Evolutionary conservation across 2,329 filamentous ascomycete genomes (phyloP), one percentile per base, ranked within the genome.

Genomic region (Metarhizium brunneum): DNA sequence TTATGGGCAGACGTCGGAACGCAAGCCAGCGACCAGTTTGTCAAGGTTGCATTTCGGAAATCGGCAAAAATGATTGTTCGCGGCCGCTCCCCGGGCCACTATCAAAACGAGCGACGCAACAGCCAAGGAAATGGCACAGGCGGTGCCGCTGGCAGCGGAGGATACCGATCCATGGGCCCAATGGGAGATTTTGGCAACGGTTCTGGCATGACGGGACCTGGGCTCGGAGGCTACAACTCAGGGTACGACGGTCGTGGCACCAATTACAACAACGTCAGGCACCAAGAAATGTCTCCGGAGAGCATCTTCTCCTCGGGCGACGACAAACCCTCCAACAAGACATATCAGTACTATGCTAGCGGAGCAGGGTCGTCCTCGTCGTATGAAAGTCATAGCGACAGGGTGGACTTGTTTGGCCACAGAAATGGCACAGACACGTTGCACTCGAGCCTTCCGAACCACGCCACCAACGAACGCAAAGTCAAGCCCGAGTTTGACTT

Each of bases 41-140:
- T 91, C 63, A 86, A 87, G 65, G 76, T 94, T 53, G 88, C 88
- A 3, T 82, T 83, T 56, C 80, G 81, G 50, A 84, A 88, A 64
- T 92, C 88, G 6, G 84, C 86, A 57, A 88, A 87, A 66, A 89
- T 94, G 79, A 90, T 95, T 62, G 89, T 94, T n/a, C 86, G 90
- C 25, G 90, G 90, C 6, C 82, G 89, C 30, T 92, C 87, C 7
- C 89, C 89, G 0, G 89, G 88, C 1, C 90, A 91, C 64, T 91
- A 91, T 69, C 85, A 88, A 64, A 83, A 86, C 48, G 84, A 86
- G 61, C 76, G 86, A 59, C 80, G 85, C 54, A 79, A 83, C 53
- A 89, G 85, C 67, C 79, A 84, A 2, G 83, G 85, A 63, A 89
- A 86, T 64, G 86, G 87, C 2, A 77, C 79, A 2, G 79, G 79